Evolutionary conservation across 768 basidiomycete species (phyloP).

Genomic region (Asterophora lycoperdoides): DNA sequence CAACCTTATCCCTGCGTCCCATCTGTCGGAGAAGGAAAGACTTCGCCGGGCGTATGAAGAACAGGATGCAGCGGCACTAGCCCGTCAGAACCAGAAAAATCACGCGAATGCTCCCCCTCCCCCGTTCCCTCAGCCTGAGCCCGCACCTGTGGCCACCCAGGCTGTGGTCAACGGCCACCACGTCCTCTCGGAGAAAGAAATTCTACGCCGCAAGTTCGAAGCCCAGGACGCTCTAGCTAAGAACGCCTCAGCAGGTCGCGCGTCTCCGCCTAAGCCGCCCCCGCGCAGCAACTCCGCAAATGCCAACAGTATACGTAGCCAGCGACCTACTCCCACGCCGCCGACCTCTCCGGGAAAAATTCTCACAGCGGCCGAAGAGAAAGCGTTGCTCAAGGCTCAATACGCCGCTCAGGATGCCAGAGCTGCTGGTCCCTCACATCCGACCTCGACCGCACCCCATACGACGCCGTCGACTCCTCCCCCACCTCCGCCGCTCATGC

Average conservation of each 20-base stretch:
- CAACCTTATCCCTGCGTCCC: slow-evolving; percentile 33
- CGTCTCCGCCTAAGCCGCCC: slow-evolving; percentile 19
- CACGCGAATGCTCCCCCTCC: slow-evolving; percentile 15
- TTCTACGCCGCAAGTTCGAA: slow-evolving; percentile 50
- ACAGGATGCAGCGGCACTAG: slow-evolving; percentile 53
- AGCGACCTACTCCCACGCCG: slow-evolving; percentile 33
- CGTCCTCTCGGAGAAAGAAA: slow-evolving; percentile 51
- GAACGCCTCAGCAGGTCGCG: slow-evolving; percentile 14
- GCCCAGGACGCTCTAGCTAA: slow-evolving; percentile 42
- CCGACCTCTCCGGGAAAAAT: slow-evolving; percentile 27
- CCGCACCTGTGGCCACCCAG: slow-evolving; percentile 20
- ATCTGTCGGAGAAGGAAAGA: slow-evolving; percentile 64
- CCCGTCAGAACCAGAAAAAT: slow-evolving; percentile 21
- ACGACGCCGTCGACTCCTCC: slow-evolving; percentile 21
- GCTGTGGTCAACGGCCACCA: slow-evolving; percentile 19
- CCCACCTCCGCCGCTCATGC: slow-evolving; percentile 67
- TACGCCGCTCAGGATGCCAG: slow-evolving; percentile 53
- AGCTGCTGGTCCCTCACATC: slow-evolving; percentile 12
- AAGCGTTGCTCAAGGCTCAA: slow-evolving; percentile 60
- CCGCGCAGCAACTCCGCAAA: slow-evolving; percentile 21
- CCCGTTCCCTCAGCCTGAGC: slow-evolving; percentile 9
- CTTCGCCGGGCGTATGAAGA: slow-evolving; percentile 61
- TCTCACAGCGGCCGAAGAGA: slow-evolving; percentile 76
- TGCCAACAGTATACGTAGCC: slow-evolving; percentile 13
- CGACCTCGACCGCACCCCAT: slow-evolving; percentile 12